A percentile compares a stretch with the other conserved stretches of the same genome.
Conservation (phyloP, 108 stramenopile species). For the Conticribra guillardii region DNA sequence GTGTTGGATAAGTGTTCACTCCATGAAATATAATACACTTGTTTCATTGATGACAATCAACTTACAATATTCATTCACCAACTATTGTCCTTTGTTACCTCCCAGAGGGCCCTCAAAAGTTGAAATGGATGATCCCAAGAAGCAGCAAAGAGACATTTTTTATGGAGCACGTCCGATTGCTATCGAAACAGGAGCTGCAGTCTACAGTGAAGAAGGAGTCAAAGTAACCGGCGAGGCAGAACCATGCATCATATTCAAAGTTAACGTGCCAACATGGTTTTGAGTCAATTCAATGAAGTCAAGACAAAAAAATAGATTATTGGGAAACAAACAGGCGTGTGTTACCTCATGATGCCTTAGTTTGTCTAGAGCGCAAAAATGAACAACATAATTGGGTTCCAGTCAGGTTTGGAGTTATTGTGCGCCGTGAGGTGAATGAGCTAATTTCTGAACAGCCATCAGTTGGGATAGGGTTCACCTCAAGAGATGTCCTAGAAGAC, state of each 20-base stretch:
- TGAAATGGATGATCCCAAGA: conserved; percentile 16
- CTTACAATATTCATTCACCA: no score
- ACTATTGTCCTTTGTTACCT: no score
- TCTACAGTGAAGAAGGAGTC: background rate
- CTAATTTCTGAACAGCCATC: conserved; percentile 9
- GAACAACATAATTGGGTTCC: conserved; percentile 8
- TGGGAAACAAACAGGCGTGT: conserved; percentile 20
- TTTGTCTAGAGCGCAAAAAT: conserved; percentile 21
- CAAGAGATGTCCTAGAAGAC: conserved; percentile 2
- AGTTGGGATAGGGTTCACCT: conserved; percentile 13
- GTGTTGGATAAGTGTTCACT: no score
- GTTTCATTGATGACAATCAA: no score
- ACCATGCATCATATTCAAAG: conserved; percentile 21
- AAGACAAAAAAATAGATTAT: conserved; percentile 2
- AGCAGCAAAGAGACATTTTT: conserved; percentile 26
- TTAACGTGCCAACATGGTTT: conserved; percentile 18
- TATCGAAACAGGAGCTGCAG: conserved; percentile 16
- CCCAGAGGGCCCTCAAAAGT: conserved; percentile 18
- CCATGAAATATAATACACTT: no score
- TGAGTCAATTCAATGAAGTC: conserved; percentile 16
- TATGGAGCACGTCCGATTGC: conserved; percentile 9
- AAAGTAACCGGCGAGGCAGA: conserved; percentile 6
- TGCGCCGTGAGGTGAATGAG: conserved; percentile 5
- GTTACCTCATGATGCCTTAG: conserved; percentile 11
- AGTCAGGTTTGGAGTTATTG: conserved; percentile 18